Percentiles rank a stretch among this genome's conserved stretches.
These are phyloP conservation scores for Amoebophrya sp. DNA, from an alignment of 169 alveolate genomes.

Conservation along the genomic window DNA sequence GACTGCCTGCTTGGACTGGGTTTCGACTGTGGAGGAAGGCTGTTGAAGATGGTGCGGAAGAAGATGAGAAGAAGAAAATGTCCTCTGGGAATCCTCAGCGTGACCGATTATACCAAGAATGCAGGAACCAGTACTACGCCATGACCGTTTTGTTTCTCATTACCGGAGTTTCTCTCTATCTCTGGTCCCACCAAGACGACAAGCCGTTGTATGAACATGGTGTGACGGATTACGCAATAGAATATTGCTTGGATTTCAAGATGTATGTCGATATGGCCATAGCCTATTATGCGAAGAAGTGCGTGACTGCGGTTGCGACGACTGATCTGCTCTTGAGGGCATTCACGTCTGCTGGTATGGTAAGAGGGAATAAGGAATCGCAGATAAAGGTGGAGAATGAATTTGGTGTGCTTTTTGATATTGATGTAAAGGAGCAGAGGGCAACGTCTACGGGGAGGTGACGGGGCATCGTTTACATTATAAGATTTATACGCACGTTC, in stretches of 20 bases:
- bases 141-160: background rate
- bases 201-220: background rate
- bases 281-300: background rate
- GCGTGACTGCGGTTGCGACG: conserved; percentile 11
- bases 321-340: background rate
- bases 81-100: background rate
- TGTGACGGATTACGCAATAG: conserved; percentile 7
- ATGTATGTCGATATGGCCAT: background rate
- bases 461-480: too few species aligned
- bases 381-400: too few species aligned
- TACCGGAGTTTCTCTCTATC: background rate
- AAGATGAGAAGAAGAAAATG: background rate
- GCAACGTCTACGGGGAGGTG: too few species aligned
- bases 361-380: too few species aligned
- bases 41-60: background rate
- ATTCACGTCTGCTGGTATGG: too few species aligned
- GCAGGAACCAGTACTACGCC: background rate
- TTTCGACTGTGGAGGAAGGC: background rate
- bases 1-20: background rate
- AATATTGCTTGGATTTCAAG: background rate
- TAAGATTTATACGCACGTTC: too few species aligned
- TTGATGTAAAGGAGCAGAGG: too few species aligned
- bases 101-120: background rate
- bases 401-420: too few species aligned
- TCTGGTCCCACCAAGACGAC: background rate